Evolutionary conservation across 1,284 basidiomycete genomes (phyloP).

Genomic region (Phellopilus nigrolimitatus): DNA sequence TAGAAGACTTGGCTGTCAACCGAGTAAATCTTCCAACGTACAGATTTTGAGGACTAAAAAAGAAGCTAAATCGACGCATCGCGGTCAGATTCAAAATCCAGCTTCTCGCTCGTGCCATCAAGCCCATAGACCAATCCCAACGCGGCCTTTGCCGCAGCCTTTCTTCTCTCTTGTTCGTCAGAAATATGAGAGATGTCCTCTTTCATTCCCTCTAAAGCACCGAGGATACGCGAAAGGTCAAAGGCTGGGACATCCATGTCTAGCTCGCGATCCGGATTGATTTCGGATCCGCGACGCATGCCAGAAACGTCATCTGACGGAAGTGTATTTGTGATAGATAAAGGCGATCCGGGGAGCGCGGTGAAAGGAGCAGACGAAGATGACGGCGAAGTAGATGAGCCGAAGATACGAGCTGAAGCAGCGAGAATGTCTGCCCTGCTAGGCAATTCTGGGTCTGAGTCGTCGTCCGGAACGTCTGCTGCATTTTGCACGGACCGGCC

Average conservation of each 20-base stretch:
- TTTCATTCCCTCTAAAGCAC: slow-evolving; percentile 62
- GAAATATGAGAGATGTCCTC: slow-evolving; percentile 66
- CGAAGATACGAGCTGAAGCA: slow-evolving; percentile 54
- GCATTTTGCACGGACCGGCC: slow-evolving; percentile 24
- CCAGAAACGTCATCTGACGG: slow-evolving; percentile 1
- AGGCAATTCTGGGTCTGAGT: slow-evolving; percentile 40
- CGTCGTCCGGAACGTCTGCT: slow-evolving; percentile 30
- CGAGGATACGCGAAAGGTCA: slow-evolving; percentile 60
- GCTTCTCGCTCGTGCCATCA: slow-evolving; percentile 29
- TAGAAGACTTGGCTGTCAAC: no score
- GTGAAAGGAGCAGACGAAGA: background rate
- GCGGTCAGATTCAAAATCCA: background rate
- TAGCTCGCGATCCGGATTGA: slow-evolving; percentile 9
- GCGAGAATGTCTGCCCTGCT: slow-evolving; percentile 47
- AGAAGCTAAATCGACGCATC: no score
- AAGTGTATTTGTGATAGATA: slow-evolving; percentile 9
- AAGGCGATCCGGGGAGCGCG: slow-evolving; percentile 5
- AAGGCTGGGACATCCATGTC: slow-evolving; percentile 44
- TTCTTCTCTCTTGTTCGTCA: slow-evolving; percentile 56
- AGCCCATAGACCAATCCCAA: slow-evolving; percentile 69
- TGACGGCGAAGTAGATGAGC: no score
- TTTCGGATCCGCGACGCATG: slow-evolving; percentile 17
- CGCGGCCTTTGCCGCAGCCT: slow-evolving; percentile 66
- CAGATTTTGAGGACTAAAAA: no score
- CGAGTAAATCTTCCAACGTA: no score